Base-by-base conservation (phyloP, 495 filamentous ascomycete species). In the Lineolata rhizophorae region DNA sequence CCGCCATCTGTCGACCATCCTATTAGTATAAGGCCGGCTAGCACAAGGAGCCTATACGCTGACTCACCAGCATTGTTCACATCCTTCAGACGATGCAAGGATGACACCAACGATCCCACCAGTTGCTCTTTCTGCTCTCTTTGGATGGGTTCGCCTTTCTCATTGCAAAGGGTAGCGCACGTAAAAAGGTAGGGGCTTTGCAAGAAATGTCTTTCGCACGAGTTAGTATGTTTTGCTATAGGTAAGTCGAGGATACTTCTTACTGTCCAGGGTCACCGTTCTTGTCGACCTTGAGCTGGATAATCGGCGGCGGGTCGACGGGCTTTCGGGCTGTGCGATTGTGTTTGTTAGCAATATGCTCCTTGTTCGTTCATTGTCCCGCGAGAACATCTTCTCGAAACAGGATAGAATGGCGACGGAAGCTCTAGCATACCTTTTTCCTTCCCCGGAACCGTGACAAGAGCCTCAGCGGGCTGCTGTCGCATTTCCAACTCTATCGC, bases 301-400 rank as follows among this genome's bases (percentile, higher is more conserved):
- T 63, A 46, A 94, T 80, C 32, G 87, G 87, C 16, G 85, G 87
- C 29, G 87, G 87, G 48, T 97, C 87, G 46, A 97, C 72, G 2
- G 87, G 82, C 52, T 91, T 93, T 41, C 87, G 75, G 42, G 82
- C 87, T 91, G 55, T 18, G 30, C 18, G 34, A 29, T 25, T n/a
- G n/a, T 32, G 35, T 49, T 26, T 44, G 40, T 26, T 19, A 40
- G 4, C 6, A 17, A 31, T 37, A 8, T 13, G n/a, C 4, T 15
- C 20, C 6, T 28, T 5, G 20, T 27, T n/a, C n/a, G n/a, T n/a
- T n/a, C n/a, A n/a, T n/a, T n/a, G n/a, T n/a, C n/a, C n/a, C n/a
- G n/a, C n/a, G n/a, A n/a, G n/a, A n/a, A n/a, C n/a, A n/a, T n/a
- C n/a, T n/a, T n/a, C n/a, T n/a, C n/a, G n/a, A n/a, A n/a, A n/a